Base-by-base conservation (phyloP, 139 green algal species). In the Chlorella ohadii region DNA sequence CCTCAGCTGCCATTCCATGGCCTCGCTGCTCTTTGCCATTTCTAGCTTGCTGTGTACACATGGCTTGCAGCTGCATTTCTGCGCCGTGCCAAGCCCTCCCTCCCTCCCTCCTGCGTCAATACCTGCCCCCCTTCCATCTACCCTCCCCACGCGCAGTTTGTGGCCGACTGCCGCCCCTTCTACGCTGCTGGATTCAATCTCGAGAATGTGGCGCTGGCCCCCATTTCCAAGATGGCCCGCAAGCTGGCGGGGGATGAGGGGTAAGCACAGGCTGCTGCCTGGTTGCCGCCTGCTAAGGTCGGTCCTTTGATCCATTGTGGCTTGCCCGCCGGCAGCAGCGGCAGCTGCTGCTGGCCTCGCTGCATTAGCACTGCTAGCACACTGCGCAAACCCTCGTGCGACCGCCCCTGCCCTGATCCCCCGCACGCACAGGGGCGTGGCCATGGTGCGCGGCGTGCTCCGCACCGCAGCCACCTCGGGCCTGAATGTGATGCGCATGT, bases 401-500 rank as follows among this genome's bases (percentile, higher is more conserved):
- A 55, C 7, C 11, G 7, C 6, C 11, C 63, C n/a, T 27, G 34
- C 2, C 13, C 13, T 39, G 12, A 12, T 36, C 59, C 22, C 31
- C 36, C 31, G 44, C 78, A 34, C 61, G 16, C 55, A 44, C 64
- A 88, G 55, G n/a, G 85, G 87, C 31, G 23, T 74, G 22, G 63
- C 88, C 12, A 61, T 85, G 2, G 79, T 93, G 36, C 78, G 75
- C 22, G 68, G 80, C 9, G 64, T 89, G 44, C 83, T 95, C 38
- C 44, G 33, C 13, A 39, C 83, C 31, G 90, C 93, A 2, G 78
- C 86, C 0, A 67, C 72, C 1, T 81, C 87, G 33, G 90, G 91
- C 31, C 86, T 96, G 33, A 96, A 91, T 41, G 87, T 93, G 2
- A 73, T 95, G 12, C 87, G 94, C 36, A 87, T 86, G 3, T 97